Conservation (phyloP, 129 eudicot genomes). For the Tagetes patula region DNA sequence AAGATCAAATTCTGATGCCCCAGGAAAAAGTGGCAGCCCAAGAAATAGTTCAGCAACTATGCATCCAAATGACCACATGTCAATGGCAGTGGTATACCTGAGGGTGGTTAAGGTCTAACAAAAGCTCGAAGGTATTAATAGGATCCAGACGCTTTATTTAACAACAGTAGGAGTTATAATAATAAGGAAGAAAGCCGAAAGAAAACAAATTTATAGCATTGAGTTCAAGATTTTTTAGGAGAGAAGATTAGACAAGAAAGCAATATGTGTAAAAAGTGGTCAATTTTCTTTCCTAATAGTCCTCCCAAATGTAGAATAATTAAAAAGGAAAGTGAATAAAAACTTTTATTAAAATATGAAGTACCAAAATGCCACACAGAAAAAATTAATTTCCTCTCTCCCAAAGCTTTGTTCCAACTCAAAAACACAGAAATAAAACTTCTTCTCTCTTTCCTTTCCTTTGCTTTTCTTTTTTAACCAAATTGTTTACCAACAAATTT, state of each 20-base stretch:
- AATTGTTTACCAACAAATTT: not conserved
- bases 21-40: too few relatives aligned
- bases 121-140: not conserved
- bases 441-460: not conserved
- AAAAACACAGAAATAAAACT: not conserved
- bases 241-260: not conserved
- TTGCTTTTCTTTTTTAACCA: not conserved
- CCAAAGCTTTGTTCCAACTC: not conserved
- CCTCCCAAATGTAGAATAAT: not conserved
- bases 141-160: not conserved
- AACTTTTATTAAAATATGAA: not conserved
- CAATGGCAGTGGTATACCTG: too few relatives aligned
- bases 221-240: not conserved
- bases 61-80: too few relatives aligned
- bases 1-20: too few relatives aligned
- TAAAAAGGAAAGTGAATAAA: not conserved
- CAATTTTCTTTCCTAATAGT: not conserved
- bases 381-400: not conserved
- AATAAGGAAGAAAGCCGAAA: not conserved
- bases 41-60: too few relatives aligned
- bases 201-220: too few relatives aligned
- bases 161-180: not conserved
- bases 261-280: not conserved
- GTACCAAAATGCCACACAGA: not conserved
- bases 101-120: constrained; percentile 51